Conservation (phyloP, 1,139 yeast genomes). For the Yamadazyma spencermartinsiae region DNA sequence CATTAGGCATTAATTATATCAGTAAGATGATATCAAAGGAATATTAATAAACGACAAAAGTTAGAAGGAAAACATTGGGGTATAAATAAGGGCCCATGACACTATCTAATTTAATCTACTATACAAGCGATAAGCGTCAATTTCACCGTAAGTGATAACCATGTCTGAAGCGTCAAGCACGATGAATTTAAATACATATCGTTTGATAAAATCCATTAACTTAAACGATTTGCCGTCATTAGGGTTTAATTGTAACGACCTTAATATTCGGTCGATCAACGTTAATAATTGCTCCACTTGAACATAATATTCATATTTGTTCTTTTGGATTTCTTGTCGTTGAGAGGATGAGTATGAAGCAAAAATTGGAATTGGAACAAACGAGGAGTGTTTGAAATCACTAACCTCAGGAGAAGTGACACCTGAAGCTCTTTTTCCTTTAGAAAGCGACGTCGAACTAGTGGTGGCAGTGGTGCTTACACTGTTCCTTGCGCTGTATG, state of each 20-base stretch:
- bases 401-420: conserved; percentile 10
- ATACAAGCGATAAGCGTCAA: conserved; percentile 22
- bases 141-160: conserved; percentile 37
- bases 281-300: conserved; percentile 25
- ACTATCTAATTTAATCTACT: conserved; percentile 9
- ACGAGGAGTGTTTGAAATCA: conserved; percentile 13
- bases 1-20: conserved; percentile 12
- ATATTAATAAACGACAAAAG: conserved; percentile 3
- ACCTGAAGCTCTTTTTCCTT: conserved; percentile 13
- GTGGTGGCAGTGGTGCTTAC: conserved; percentile 21
- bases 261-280: conserved; percentile 18
- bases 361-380: conserved; percentile 11
- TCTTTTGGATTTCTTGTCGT: conserved; percentile 33
- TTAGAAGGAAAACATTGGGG: too few relatives aligned
- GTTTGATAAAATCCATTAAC: conserved; percentile 40
- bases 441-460: conserved; percentile 7
- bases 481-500: conserved; percentile 16
- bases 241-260: conserved; percentile 11
- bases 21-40: background rate
- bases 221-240: conserved; percentile 22
- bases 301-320: conserved; percentile 39
- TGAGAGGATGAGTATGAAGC: conserved; percentile 21
- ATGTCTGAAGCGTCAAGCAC: conserved; percentile 41
- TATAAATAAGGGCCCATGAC: too few relatives aligned
- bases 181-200: conserved; percentile 37